These are phyloP conservation scores for Martensiomyces pterosporus DNA, from an alignment of 192 early-diverging fungal genomes.

Conservation along the genomic window DNA sequence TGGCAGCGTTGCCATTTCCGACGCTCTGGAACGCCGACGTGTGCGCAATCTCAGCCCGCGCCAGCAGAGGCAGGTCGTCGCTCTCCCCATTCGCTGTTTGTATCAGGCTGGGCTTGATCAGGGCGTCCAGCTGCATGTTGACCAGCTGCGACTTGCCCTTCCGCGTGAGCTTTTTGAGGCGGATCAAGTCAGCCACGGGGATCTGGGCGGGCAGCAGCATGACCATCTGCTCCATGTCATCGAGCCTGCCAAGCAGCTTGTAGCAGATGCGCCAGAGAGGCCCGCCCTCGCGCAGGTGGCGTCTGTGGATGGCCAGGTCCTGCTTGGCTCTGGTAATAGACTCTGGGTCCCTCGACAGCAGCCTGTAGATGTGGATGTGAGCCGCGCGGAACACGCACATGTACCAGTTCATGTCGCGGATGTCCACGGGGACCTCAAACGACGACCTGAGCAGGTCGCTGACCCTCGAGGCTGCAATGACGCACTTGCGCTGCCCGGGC, in stretches of 20 bases:
- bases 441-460: constrained; percentile 45
- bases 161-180: constrained; percentile 35
- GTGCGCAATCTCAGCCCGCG: constrained; percentile 15
- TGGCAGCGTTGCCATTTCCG: too few species aligned
- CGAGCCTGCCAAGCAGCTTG: constrained; percentile 46
- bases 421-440: constrained; percentile 41
- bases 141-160: constrained; percentile 50
- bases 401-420: constrained; percentile 52
- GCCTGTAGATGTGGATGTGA: constrained; percentile 43
- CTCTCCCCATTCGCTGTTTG: constrained; percentile 33
- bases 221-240: constrained; percentile 54
- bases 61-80: constrained; percentile 39
- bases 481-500: constrained; percentile 49
- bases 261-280: constrained; percentile 48
- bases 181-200: constrained; percentile 39
- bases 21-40: too few species aligned
- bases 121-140: constrained; percentile 48
- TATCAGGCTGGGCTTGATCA: constrained; percentile 44
- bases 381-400: constrained; percentile 51
- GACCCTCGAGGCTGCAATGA: constrained; percentile 45
- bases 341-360: constrained; percentile 40
- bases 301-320: constrained; percentile 47
- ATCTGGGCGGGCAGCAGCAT: constrained; percentile 49
- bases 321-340: constrained; percentile 44
- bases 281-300: constrained; percentile 44